Conservation (phyloP, 768 basidiomycete genomes). For the Tylopilus subfusipes region DNA sequence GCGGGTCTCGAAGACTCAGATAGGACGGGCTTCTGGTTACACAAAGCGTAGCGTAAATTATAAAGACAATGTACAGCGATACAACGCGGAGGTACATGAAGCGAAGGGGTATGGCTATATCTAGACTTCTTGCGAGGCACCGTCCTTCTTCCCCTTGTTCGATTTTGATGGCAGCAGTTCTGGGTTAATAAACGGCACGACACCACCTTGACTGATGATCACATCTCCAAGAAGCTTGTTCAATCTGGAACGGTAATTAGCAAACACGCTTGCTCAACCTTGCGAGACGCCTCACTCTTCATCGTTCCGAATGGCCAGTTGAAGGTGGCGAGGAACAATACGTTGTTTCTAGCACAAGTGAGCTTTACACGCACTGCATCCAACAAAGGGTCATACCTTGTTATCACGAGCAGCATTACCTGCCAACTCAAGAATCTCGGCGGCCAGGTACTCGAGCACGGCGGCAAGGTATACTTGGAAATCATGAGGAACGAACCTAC, state of each 20-base stretch:
- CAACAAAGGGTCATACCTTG: slow-evolving; percentile 36
- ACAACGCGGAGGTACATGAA: slow-evolving; percentile 18
- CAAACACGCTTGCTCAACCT: background rate
- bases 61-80: slow-evolving; percentile 19
- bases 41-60: slow-evolving; percentile 32
- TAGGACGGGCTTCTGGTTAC: slow-evolving; percentile 16
- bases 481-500: background rate
- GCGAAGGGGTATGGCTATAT: background rate
- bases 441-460: slow-evolving; percentile 83
- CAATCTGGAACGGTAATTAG: slow-evolving; percentile 34
- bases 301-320: slow-evolving; percentile 74
- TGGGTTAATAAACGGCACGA: slow-evolving; percentile 61
- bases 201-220: slow-evolving; percentile 77
- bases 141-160: slow-evolving; percentile 47
- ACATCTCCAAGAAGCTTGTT: slow-evolving; percentile 57
- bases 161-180: slow-evolving; percentile 44
- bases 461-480: slow-evolving; percentile 72
- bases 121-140: slow-evolving; percentile 49
- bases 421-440: slow-evolving; percentile 84
- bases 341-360: slow-evolving; percentile 49
- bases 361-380: background rate
- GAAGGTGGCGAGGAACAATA: slow-evolving; percentile 76
- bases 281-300: slow-evolving; percentile 50
- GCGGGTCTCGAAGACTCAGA: too few relatives aligned
- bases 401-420: slow-evolving; percentile 77